These are phyloP conservation scores for Suhomyces atakaporum DNA, from an alignment of 1,139 yeast genomes.

Conservation along the genomic window DNA sequence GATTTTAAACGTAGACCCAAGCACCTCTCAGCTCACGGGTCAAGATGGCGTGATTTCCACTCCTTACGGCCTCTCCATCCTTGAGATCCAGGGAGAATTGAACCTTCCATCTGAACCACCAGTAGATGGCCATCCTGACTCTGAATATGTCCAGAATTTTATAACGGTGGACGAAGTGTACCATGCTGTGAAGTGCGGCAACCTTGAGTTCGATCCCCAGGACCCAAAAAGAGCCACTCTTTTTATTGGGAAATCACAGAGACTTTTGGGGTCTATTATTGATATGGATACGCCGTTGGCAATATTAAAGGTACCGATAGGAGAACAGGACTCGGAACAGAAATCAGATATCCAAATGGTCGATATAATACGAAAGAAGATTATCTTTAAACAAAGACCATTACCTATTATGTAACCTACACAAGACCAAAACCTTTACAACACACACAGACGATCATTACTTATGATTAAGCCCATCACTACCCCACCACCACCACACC, in stretches of 20 bases:
- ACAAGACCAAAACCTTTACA: too few relatives aligned
- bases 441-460: too few relatives aligned
- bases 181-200: conserved; percentile 61
- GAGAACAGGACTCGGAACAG: conserved; percentile 7
- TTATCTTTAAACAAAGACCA: conserved; percentile 66
- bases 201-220: conserved; percentile 49
- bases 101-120: conserved; percentile 52
- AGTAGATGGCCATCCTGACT: conserved; percentile 17
- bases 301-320: conserved; percentile 47
- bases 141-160: conserved; percentile 29
- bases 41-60: conserved; percentile 42
- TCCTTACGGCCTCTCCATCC: conserved; percentile 55
- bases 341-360: conserved; percentile 42
- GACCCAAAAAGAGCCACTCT: conserved; percentile 52
- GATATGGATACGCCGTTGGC: conserved; percentile 64
- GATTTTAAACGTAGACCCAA: conserved; percentile 17
- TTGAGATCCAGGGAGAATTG: conserved; percentile 75
- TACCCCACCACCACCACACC: too few relatives aligned
- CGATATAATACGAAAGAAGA: conserved; percentile 59
- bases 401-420: conserved; percentile 75
- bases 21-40: not conserved
- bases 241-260: conserved; percentile 65
- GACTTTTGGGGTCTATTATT: conserved; percentile 60
- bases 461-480: too few relatives aligned
- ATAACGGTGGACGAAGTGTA: conserved; percentile 38